A percentile compares a stretch with the other conserved stretches of the same genome.
These are phyloP conservation scores for Exserohilum rostratum DNA, from an alignment of 2,329 filamentous ascomycete genomes.

Conservation along the genomic window DNA sequence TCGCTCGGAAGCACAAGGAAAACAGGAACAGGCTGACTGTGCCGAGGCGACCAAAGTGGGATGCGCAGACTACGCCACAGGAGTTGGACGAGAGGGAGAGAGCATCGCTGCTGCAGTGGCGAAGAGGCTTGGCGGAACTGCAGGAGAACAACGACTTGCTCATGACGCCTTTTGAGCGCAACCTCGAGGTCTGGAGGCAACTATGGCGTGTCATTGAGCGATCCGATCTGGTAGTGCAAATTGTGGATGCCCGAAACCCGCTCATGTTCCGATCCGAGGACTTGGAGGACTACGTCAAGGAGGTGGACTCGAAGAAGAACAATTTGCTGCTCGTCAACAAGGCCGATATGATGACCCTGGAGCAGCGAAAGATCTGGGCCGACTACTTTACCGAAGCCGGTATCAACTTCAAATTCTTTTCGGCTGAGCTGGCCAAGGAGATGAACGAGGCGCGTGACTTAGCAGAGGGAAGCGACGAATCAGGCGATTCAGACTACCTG, in stretches of 20 bases:
- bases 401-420: slow-evolving; percentile 96
- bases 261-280: slow-evolving; percentile 93
- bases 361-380: slow-evolving; percentile 84
- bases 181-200: slow-evolving; percentile 97
- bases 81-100: slow-evolving; percentile 81
- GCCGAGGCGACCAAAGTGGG: slow-evolving; percentile 87
- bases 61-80: slow-evolving; percentile 79
- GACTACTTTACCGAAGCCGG: slow-evolving; percentile 79
- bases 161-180: slow-evolving; percentile 97
- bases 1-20: slow-evolving; percentile 79
- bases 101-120: slow-evolving; percentile 83
- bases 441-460: slow-evolving; percentile 74
- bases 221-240: slow-evolving; percentile 94
- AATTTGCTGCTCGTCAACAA: slow-evolving; percentile 97
- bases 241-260: slow-evolving; percentile 95
- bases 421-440: slow-evolving; percentile 88
- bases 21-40: slow-evolving; percentile 84
- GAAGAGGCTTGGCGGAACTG: slow-evolving; percentile 86
- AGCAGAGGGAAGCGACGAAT: slow-evolving; percentile 56
- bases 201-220: slow-evolving; percentile 97
- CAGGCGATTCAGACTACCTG: slow-evolving; percentile 35
- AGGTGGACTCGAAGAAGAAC: slow-evolving; percentile 84
- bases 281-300: slow-evolving; percentile 91
- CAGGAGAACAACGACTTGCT: slow-evolving; percentile 93
- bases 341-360: slow-evolving; percentile 95